Evolutionary conservation across 2,329 filamentous ascomycete genomes (phyloP).

Genomic region (Beauveria bassiana): DNA sequence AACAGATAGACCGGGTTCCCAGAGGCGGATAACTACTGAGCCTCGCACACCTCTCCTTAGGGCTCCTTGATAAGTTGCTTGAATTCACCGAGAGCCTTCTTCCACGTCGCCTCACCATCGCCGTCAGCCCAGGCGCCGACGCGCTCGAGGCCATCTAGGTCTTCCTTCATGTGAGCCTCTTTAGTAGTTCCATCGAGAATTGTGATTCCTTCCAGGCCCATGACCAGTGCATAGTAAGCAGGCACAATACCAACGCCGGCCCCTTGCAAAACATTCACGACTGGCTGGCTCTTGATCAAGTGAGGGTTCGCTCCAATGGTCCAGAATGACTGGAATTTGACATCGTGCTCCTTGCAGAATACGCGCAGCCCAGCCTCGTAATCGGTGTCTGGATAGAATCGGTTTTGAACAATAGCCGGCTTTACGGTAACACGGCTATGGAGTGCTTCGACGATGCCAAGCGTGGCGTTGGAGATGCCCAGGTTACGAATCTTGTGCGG

Average conservation of each 20-base stretch:
- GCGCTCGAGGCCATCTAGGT: constrained; percentile 35
- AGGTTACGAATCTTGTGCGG: constrained; percentile 56
- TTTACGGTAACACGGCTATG: constrained; percentile 33
- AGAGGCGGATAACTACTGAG: background rate
- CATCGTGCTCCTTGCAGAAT: constrained; percentile 33
- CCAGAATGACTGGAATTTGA: constrained; percentile 49
- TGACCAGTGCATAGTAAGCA: constrained; percentile 39
- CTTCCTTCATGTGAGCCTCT: constrained; percentile 40
- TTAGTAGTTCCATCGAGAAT: constrained; percentile 41
- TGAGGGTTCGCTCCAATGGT: constrained; percentile 40
- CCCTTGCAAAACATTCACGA: constrained; percentile 39
- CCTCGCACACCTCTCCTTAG: background rate
- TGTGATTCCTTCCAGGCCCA: constrained; percentile 35
- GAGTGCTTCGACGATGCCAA: constrained; percentile 47
- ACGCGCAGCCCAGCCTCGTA: constrained; percentile 55
- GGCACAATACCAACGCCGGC: constrained; percentile 30
- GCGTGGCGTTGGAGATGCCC: constrained; percentile 69
- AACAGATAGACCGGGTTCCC: background rate
- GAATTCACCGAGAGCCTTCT: constrained; percentile 38
- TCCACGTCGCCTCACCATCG: constrained; percentile 41
- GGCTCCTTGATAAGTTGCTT: constrained; percentile 27
- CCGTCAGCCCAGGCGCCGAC: constrained; percentile 36
- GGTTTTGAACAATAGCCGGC: constrained; percentile 64
- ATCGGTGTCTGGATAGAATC: constrained; percentile 53
- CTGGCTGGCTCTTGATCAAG: constrained; percentile 34